Evolutionary conservation across 148 eudicot species (phyloP).

Genomic region (Camellia lanceoleosa): DNA sequence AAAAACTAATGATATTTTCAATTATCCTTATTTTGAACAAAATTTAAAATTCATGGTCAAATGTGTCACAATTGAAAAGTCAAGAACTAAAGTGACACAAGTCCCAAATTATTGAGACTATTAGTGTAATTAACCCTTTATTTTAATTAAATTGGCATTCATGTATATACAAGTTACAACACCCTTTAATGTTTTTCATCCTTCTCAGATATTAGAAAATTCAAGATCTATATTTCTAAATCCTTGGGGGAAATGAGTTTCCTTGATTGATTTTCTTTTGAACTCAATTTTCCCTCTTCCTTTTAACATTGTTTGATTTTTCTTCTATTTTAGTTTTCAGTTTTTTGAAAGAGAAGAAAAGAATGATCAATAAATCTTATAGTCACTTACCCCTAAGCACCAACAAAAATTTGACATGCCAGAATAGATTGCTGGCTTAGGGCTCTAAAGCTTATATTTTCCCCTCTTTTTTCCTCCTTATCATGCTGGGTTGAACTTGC

Average conservation of each 20-base stretch:
- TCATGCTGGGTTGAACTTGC: slow-evolving; percentile 78
- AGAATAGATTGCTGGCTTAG: background rate
- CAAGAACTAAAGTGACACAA: too few relatives aligned
- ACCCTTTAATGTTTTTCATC: too few relatives aligned
- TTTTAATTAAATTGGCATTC: too few relatives aligned
- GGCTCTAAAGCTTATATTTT: slow-evolving; percentile 8
- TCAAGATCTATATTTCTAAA: slow-evolving; percentile 1
- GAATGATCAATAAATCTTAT: background rate
- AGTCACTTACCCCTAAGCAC: background rate
- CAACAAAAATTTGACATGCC: background rate
- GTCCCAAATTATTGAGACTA: too few relatives aligned
- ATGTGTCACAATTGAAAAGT: too few relatives aligned
- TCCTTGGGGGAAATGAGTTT: background rate
- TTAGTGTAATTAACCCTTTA: too few relatives aligned
- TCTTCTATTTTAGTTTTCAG: background rate
- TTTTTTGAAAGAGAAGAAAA: too few relatives aligned
- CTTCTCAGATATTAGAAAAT: too few relatives aligned
- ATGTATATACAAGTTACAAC: too few relatives aligned
- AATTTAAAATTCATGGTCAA: too few relatives aligned
- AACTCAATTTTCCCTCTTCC: background rate
- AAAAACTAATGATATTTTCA: too few relatives aligned
- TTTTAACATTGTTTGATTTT: background rate
- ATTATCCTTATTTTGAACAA: too few relatives aligned
- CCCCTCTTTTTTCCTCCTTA: slow-evolving; percentile 1
- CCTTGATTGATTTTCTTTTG: slow-evolving; percentile 9